Evolutionary conservation across 2,329 filamentous ascomycete genomes (phyloP), one percentile per base, ranked within the genome.

Genomic region (Sclerotinia glacialis): DNA sequence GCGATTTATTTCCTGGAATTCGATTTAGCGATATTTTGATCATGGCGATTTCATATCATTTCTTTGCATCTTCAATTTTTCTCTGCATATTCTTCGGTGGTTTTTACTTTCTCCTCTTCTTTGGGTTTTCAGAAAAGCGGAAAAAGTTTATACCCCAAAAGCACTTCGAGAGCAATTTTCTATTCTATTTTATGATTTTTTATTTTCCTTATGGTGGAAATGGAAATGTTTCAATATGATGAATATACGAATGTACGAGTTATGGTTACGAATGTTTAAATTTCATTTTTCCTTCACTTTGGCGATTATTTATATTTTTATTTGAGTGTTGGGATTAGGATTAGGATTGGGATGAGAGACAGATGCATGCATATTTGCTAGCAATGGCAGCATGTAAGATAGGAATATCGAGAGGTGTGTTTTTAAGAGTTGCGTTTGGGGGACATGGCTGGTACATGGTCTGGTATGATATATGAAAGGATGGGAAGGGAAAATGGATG

Each of bases 231-330:
- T 72, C 66, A 69, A 73, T 73, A 60, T 60, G 42, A 72, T 67
- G 71, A 74, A 65, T 73, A 70, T 74, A 75, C 69, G 72, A 72
- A 68, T 73, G 70, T 74, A 74, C 71, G 72, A 71, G 70, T 72
- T 72, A 65, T 65, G 62, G 31, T 65, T 59, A 74, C 71, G 73
- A 73, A 55, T 69, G 69, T 74, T 71, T 70, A 64, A 65, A 64
- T 60, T 31, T 65, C 53, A n/a, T 64, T 49, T 67, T 66, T 64
- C 46, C 56, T 46, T 68, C 56, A 34, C n/a, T 55, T 37, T 34
- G 31, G 52, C 44, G 34, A 63, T 49, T 49, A 8, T 58, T 50
- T 64, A 18, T 42, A 49, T 52, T 62, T 46, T 37, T 12, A n/a
- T 55, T 47, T 49, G 65, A 47, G 58, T 34, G 23, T 55, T 47